Conservation (phyloP, 139 green algal species). For the Volvox africanus region DNA sequence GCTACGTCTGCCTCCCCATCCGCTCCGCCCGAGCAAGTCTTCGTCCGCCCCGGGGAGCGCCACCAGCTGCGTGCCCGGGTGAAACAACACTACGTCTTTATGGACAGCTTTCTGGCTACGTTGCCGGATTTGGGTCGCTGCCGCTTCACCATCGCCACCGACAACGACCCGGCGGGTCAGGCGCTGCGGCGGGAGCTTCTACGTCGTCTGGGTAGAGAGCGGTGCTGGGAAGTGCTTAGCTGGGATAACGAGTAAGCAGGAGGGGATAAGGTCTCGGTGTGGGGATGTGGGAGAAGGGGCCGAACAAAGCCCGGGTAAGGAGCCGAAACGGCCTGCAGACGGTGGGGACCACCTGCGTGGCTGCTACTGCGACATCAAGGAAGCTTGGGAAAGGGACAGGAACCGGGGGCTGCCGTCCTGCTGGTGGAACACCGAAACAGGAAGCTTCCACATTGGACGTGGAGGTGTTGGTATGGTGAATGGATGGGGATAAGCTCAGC, state of each 20-base stretch:
- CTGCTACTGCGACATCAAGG: no score
- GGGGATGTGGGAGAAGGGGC: neutral
- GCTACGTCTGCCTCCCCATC: neutral
- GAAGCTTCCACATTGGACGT: no score
- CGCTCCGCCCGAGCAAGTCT: neutral
- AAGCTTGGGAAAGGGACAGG: no score
- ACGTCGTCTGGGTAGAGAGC: conserved; percentile 82
- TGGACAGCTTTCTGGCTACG: conserved; percentile 80
- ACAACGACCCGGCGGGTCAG: conserved; percentile 87
- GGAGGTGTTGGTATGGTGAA: no score
- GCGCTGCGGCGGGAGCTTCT: conserved; percentile 90
- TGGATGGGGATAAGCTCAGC: no score
- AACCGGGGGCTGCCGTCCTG: no score
- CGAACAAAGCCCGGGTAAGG: no score
- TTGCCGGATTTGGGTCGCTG: conserved; percentile 45
- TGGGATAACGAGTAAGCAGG: conserved; percentile 21
- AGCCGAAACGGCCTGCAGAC: no score
- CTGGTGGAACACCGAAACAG: no score
- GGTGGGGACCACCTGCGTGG: no score
- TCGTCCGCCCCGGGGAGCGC: neutral
- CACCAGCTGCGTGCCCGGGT: neutral
- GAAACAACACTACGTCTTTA: conserved; percentile 82
- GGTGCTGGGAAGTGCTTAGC: conserved; percentile 85
- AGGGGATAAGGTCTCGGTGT: neutral
- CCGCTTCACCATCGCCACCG: conserved; percentile 80